Evolutionary conservation across 2,329 filamentous ascomycete genomes (phyloP), one percentile per base, ranked within the genome.

Genomic region (Dactylellina drechsleri): DNA sequence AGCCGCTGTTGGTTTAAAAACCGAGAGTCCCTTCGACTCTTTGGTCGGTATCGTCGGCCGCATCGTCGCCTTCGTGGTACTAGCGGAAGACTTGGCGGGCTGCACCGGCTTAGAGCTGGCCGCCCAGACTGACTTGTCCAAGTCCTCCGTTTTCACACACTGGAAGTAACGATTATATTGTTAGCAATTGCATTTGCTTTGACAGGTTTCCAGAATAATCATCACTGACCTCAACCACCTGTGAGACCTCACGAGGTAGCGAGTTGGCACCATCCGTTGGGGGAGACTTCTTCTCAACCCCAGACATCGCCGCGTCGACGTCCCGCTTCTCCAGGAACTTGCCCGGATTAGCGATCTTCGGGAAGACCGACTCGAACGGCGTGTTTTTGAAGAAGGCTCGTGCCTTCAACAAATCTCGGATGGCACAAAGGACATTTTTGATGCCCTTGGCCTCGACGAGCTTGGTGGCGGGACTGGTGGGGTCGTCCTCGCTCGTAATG

Each of bases 311-410:
- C 36, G 15, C n/a, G 12, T 15, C 40, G 4, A 45, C 40, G 1
- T 58, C 56, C 18, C 8, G n/a, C 16, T 45, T 45, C 31, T 54
- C 49, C 12, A 26, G 16, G 18, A 43, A 28, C 31, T 40, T 40
- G 12, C 20, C 50, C 4, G 60, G 60, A 18, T 54, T 26, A 18
- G 60, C 60, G 16, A 54, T 54, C 50, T 59, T 23, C 18, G 66
- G 66, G 31, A 71, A 71, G 18, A 71, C 31, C 12, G 13, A 43
- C 18, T 41, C 50, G 20, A 71, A 64, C 28, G 47, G 28, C 3
- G 66, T 71, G n/a, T 13, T 43, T 52, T 71, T 71, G 43, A 50
- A 47, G 52, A 71, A 71, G 16, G 66, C 66, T 41, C 61, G 61
- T 0, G 52, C 59, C 50, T 23, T 45, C 3, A 71, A 20, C 6